Conservation (phyloP, 441 rosid species). For the Gossypium trilobum region DNA sequence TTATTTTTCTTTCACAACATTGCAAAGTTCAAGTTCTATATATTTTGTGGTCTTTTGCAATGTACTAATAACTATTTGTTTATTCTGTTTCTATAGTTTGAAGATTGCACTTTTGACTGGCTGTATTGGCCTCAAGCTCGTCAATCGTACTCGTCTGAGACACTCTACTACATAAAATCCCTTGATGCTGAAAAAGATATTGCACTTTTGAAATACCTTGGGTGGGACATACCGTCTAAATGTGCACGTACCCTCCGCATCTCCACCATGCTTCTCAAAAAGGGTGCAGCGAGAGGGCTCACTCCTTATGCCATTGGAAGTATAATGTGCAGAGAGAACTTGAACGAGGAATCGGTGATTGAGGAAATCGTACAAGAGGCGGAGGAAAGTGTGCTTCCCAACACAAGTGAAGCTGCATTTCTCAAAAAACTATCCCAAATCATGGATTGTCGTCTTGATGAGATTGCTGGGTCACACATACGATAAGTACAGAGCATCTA, state of each 20-base stretch:
- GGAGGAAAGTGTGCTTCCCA: slow-evolving; percentile 33
- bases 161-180: slow-evolving; percentile 46
- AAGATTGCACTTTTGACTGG: slow-evolving; percentile 84
- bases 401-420: slow-evolving; percentile 38
- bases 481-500: slow-evolving; percentile 12
- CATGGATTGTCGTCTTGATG: slow-evolving; percentile 41
- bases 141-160: slow-evolving; percentile 46
- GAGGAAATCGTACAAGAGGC: slow-evolving; percentile 48
- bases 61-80: background rate
- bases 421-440: slow-evolving; percentile 33
- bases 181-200: slow-evolving; percentile 75
- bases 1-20: background rate
- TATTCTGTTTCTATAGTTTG: slow-evolving; percentile 39
- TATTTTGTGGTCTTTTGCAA: background rate
- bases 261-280: slow-evolving; percentile 77
- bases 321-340: slow-evolving; percentile 59
- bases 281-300: slow-evolving; percentile 60
- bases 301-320: slow-evolving; percentile 61
- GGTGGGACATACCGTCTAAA: slow-evolving; percentile 52
- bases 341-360: slow-evolving; percentile 33
- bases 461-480: slow-evolving; percentile 21
- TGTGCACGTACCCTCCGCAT: slow-evolving; percentile 51
- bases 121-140: slow-evolving; percentile 82
- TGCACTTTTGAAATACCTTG: slow-evolving; percentile 45
- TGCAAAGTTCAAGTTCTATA: background rate